phyloP scores from a whole-genome alignment of 2,329 filamentous ascomycete genomes.

The Zasmidium cellare region DNA sequence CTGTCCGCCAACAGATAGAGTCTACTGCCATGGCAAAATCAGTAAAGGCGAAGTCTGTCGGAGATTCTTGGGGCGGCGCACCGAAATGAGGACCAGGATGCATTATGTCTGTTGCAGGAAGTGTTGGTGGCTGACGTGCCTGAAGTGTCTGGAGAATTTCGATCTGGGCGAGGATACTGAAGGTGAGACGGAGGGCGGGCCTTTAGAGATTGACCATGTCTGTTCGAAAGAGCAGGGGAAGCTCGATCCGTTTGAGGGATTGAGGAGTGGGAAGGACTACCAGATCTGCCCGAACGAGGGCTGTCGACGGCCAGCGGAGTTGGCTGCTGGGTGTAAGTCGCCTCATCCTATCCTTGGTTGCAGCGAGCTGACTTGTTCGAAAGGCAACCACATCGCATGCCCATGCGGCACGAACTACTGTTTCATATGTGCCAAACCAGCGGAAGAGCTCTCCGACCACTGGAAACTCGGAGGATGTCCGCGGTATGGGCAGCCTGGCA shows the following conservation, averaged over 20 bases:
- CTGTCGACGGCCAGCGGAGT: background rate
- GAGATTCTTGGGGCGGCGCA: constrained; percentile 7
- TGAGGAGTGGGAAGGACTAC: background rate
- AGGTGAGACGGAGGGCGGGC: background rate
- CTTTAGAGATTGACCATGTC: background rate
- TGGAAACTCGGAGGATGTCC: background rate
- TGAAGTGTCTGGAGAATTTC: background rate
- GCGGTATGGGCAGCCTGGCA: background rate
- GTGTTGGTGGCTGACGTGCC: background rate
- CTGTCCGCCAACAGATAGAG: constrained; percentile 10
- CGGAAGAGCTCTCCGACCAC: background rate
- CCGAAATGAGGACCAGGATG: background rate
- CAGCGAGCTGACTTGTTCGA: background rate
- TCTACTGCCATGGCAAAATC: constrained; percentile 17
- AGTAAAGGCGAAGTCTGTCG: background rate
- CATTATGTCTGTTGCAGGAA: constrained; percentile 7
- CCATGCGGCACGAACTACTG: constrained; percentile 1
- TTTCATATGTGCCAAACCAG: constrained; percentile 6
- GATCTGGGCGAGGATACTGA: background rate
- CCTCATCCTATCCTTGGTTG: background rate
- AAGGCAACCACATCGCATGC: background rate
- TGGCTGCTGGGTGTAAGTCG: background rate
- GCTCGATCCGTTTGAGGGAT: background rate
- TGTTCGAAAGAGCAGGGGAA: background rate
- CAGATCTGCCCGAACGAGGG: background rate